Conservation (phyloP, 305 asterid genomes). For the Galium porrigens region DNA sequence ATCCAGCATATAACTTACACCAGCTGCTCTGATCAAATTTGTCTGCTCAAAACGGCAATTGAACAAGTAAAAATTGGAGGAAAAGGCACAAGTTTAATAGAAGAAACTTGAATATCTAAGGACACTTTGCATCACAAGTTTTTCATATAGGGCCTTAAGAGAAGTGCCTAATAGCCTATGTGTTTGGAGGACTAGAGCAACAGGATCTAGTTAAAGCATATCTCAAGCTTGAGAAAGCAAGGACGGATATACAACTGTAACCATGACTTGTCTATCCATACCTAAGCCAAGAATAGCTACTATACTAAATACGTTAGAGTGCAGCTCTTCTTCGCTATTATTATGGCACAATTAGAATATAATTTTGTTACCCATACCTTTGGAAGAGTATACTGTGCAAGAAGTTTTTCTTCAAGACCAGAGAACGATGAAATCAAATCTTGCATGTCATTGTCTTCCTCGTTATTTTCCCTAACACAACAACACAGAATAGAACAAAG, state of each 20-base stretch:
- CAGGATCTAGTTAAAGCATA: neutral
- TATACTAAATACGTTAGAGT: neutral
- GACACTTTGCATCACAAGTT: neutral
- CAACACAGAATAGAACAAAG: conserved; percentile 17
- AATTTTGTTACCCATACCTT: conserved; percentile 45
- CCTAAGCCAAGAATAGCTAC: neutral
- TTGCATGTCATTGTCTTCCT: conserved; percentile 62
- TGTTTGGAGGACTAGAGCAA: neutral
- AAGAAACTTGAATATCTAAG: neutral
- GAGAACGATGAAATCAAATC: conserved; percentile 66
- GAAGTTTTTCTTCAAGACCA: conserved; percentile 86
- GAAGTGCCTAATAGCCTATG: neutral
- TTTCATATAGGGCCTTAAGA: neutral
- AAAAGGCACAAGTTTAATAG: neutral
- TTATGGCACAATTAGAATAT: neutral
- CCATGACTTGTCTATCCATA: neutral
- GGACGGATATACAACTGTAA: neutral
- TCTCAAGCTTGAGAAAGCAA: neutral
- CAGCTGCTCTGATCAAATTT: conserved; percentile 71
- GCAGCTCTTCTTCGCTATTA: neutral
- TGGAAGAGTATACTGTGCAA: conserved; percentile 75
- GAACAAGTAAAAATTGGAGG: neutral
- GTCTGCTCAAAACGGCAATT: conserved; percentile 34
- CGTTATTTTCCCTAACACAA: conserved; percentile 48
- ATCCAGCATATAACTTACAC: conserved; percentile 79